Percentiles rank a stretch among this genome's conserved stretches.
phyloP scores from a whole-genome alignment of 1,139 yeast species.

The Saccharomyces hybrid region DNA sequence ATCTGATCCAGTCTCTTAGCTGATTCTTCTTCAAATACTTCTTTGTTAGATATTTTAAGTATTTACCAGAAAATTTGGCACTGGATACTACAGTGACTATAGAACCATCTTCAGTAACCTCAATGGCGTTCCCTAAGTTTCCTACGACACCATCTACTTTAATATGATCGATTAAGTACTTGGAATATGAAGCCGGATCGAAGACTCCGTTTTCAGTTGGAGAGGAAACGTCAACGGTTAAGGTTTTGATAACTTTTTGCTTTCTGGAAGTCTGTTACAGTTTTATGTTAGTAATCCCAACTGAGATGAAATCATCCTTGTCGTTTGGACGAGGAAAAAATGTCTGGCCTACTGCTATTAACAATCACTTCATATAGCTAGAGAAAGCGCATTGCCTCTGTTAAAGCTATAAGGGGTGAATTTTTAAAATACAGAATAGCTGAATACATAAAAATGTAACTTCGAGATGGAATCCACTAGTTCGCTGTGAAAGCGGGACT shows the following conservation, averaged over 20 bases:
- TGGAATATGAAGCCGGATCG: conserved; percentile 92
- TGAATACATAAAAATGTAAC: conserved; percentile 7
- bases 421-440: conserved; percentile 26
- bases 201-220: conserved; percentile 94
- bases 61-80: conserved; percentile 96
- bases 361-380: conserved; percentile 20
- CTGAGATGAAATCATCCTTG: background rate
- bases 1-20: conserved; percentile 98
- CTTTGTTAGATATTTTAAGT: conserved; percentile 96
- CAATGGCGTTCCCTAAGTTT: conserved; percentile 87
- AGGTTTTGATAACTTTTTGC: conserved; percentile 70
- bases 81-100: conserved; percentile 75
- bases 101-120: conserved; percentile 72
- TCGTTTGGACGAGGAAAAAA: conserved; percentile 8
- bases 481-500: conserved; percentile 1
- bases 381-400: conserved; percentile 1
- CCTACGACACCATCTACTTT: conserved; percentile 93
- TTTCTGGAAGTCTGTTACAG: conserved; percentile 57
- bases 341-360: conserved; percentile 28
- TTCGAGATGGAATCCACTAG: conserved; percentile 1
- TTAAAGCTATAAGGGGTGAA: conserved; percentile 12
- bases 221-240: conserved; percentile 89
- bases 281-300: conserved; percentile 8
- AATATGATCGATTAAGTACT: conserved; percentile 95
- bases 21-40: conserved; percentile 99